Base-by-base conservation (phyloP, 139 green algal genomes). In the Choricystis sp. region DNA sequence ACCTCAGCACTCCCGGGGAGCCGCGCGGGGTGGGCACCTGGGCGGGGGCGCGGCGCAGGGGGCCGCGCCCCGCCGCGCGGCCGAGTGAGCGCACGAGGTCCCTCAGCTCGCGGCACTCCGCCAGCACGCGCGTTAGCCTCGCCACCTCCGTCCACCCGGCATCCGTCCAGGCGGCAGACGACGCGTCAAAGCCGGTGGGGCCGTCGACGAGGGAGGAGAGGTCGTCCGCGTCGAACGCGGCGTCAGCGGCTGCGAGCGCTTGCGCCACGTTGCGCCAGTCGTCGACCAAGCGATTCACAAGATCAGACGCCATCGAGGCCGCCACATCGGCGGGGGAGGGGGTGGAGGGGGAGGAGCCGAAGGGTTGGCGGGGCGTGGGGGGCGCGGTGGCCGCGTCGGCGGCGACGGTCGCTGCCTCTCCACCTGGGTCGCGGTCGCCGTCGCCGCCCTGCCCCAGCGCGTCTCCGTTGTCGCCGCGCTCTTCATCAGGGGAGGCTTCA, bases 51-150 rank as follows among this genome's bases (percentile, higher is more conserved):
- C 77, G 69, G 9, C 81, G 74, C 29, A 89, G 74, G n/a, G 87
- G 84, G 1, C 86, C 84, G 57, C 82, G 83, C 63, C 88, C 88
- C 20, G 85, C 81, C 20, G 76, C 79, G 19, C 88, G 69, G 2
- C 86, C 88, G 57, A 95, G 74, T 19, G 67, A 64, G 3, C 79
- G 66, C 23, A 94, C 84, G 29, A 96, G 74, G n/a, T 94, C 83
- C 2, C 86, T 66, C 63, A 96, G 73, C 81, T 95, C 86, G 26
- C 70, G 69, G 26, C 91, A 77, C 27, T 79, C 69, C 69, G 94
- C 84, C 68, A 96, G 74, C 61, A 87, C 84, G 71, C 63, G 74
- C 16, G 82, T 40, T 60, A 95, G 73, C 1, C 74, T 63, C 29
- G 83, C 74, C 40, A 95, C 72, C 70, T 94, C 84, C 28, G 68